Percentiles rank a stretch among this genome's conserved stretches.
phyloP scores from a whole-genome alignment of 306 rosid species.

The Carpinus viminea region DNA sequence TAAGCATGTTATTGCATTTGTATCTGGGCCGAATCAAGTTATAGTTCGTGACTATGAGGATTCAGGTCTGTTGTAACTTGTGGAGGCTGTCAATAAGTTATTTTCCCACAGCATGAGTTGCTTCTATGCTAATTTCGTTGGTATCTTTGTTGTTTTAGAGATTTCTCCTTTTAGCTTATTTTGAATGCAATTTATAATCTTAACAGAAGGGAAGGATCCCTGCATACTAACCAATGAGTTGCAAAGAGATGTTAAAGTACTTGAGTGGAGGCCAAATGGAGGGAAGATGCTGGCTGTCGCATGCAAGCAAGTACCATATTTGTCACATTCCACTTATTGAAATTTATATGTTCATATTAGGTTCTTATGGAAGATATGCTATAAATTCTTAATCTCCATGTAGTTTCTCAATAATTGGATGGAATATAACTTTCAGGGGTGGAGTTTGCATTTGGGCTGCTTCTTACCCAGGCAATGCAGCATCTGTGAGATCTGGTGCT shows the following conservation, averaged over 20 bases:
- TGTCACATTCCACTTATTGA: constrained; percentile 20
- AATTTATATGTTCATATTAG: constrained; percentile 5
- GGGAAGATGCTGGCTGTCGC: constrained; percentile 78
- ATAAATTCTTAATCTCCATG: neutral
- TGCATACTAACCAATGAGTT: constrained; percentile 68
- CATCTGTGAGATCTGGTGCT: constrained; percentile 78
- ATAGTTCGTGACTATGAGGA: constrained; percentile 71
- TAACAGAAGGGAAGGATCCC: constrained; percentile 80
- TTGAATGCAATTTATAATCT: constrained; percentile 22
- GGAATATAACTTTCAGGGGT: constrained; percentile 45
- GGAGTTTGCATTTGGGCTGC: constrained; percentile 93
- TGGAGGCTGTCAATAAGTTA: neutral
- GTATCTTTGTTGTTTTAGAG: neutral
- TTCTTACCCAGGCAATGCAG: constrained; percentile 84
- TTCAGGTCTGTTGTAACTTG: constrained; percentile 52
- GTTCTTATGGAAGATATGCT: neutral
- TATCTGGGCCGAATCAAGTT: constrained; percentile 70
- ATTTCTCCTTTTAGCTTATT: constrained; percentile 1
- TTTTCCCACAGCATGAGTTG: neutral
- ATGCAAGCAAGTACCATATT: constrained; percentile 75
- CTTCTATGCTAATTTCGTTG: neutral
- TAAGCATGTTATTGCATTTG: constrained; percentile 78
- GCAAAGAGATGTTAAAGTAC: constrained; percentile 68
- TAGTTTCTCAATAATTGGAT: constrained; percentile 25
- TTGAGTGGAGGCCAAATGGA: constrained; percentile 94